Evolutionary conservation across 495 filamentous ascomycete species (phyloP).

Genomic region (Penicillium ochrochloron): DNA sequence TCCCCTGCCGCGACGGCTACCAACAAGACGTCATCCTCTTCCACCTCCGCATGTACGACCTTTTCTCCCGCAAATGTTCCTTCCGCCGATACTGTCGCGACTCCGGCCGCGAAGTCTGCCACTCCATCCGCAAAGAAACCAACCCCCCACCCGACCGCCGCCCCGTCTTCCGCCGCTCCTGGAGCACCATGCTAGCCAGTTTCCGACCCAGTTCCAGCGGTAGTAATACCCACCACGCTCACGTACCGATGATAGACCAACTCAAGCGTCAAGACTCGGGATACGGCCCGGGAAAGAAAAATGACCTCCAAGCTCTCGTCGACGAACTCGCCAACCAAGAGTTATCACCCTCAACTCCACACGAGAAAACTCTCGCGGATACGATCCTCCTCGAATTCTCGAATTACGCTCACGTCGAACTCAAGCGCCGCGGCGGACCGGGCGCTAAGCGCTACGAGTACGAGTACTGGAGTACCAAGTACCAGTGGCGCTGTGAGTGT

Average conservation of each 20-base stretch:
- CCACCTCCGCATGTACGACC: conserved; percentile 93
- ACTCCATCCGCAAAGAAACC: conserved; percentile 73
- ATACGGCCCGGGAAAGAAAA: conserved; percentile 54
- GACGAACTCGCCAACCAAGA: conserved; percentile 23
- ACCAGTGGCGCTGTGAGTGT: conserved; percentile 79
- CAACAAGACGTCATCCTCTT: conserved; percentile 80
- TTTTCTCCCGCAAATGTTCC: conserved; percentile 85
- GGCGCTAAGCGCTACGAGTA: conserved; percentile 84
- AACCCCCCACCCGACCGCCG: conserved; percentile 54
- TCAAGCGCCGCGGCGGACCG: conserved; percentile 67
- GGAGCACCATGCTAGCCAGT: conserved; percentile 74
- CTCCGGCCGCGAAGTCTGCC: conserved; percentile 91
- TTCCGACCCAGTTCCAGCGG: conserved; percentile 62
- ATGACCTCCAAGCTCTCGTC: neutral
- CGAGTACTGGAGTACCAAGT: conserved; percentile 87
- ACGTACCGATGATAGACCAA: neutral
- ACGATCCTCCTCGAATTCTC: conserved; percentile 90
- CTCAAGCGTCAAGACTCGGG: conserved; percentile 61
- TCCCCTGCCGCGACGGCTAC: conserved; percentile 57
- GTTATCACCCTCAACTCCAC: conserved; percentile 17
- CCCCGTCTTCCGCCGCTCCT: conserved; percentile 67
- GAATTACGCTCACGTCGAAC: conserved; percentile 93
- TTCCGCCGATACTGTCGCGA: conserved; percentile 90
- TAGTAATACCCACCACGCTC: conserved; percentile 6
- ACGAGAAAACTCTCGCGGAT: conserved; percentile 54